Base-by-base conservation (phyloP, 495 filamentous ascomycete genomes). In the Podospora tetraspora region DNA sequence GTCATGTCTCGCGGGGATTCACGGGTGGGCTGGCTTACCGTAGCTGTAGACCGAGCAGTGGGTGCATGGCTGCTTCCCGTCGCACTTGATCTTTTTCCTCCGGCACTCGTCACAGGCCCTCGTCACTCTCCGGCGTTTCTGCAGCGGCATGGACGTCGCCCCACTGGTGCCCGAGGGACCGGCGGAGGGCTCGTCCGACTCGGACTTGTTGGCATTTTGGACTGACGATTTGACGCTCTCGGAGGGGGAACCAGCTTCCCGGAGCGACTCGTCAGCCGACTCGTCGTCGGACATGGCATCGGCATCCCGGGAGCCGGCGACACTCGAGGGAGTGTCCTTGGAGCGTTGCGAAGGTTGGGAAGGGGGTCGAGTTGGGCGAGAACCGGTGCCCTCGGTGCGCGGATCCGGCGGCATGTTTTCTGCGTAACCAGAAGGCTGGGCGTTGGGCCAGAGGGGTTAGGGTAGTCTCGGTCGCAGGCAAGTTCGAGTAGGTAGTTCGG, bases 11-110 rank as follows among this genome's bases (percentile, higher is more conserved):
- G 60, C 32, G 37, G 6, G 52, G 22, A 37, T 27, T 61, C 24
- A 56, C 43, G 29, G 63, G 62, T 27, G 59, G 59, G 67, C 57
- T 61, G 64, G 58, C 78, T 79, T 86, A 99, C 95, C 95, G 83
- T 98, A 99, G 78, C 92, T 96, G 79, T 99, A 98, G 52, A 97
- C 92, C 8, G 93, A 96, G 79, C 95, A 99, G 78, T 97, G 95
- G 2, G 95, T 97, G 78, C 95, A 99, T 10, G 95, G 96, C 78
- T 97, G 93, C 80, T 96, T 96, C 67, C 95, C 95, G 75, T 97
- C 94, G 74, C 94, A 98, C 79, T 97, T 99, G 77, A 98, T 97
- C 79, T 99, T 99, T 80, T 99, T 99, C 72, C 95, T 84, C 61
- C 95, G 86, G 75, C 94, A 99, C 76, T 99, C 96, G 76, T 98